phyloP scores from a whole-genome alignment of 495 filamentous ascomycete species.

The Penicillium nucicola region DNA sequence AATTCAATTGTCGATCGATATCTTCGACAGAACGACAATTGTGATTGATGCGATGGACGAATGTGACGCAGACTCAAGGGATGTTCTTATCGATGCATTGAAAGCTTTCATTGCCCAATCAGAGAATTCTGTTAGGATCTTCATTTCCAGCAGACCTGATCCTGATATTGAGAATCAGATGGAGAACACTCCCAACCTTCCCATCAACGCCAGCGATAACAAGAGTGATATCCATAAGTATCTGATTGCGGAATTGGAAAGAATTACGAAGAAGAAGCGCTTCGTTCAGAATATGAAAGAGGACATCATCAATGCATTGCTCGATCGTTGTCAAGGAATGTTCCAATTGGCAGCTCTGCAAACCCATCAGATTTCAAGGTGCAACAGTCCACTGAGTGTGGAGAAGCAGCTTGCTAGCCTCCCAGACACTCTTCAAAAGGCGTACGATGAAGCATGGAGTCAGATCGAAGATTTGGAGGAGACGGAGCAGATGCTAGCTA shows the following conservation, averaged over 20 bases:
- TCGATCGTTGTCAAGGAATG: constrained; percentile 14
- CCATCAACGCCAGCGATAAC: constrained; percentile 32
- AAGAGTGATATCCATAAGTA: constrained; percentile 25
- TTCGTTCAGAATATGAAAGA: constrained; percentile 2
- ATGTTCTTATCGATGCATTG: constrained; percentile 29
- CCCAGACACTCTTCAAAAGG: constrained; percentile 22
- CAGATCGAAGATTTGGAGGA: constrained; percentile 14
- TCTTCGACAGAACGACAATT: constrained; percentile 23
- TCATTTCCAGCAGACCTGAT: constrained; percentile 45
- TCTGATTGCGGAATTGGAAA: constrained; percentile 23
- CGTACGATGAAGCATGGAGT: constrained; percentile 34
- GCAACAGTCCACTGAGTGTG: constrained; percentile 14
- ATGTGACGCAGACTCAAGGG: constrained; percentile 27
- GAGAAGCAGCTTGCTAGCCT: constrained; percentile 26
- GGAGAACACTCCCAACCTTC: constrained; percentile 21
- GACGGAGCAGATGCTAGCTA: constrained; percentile 18
- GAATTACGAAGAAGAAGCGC: neutral
- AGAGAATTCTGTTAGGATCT: constrained; percentile 33
- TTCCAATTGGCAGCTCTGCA: constrained; percentile 38
- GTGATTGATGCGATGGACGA: constrained; percentile 50
- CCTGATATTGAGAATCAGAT: constrained; percentile 26
- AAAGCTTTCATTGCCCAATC: constrained; percentile 22
- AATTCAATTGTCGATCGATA: constrained; percentile 12
- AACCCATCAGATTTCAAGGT: constrained; percentile 25
- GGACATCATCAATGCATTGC: constrained; percentile 5